Base-by-base conservation (phyloP, 306 rosid species). In the Cicer cuneatum region DNA sequence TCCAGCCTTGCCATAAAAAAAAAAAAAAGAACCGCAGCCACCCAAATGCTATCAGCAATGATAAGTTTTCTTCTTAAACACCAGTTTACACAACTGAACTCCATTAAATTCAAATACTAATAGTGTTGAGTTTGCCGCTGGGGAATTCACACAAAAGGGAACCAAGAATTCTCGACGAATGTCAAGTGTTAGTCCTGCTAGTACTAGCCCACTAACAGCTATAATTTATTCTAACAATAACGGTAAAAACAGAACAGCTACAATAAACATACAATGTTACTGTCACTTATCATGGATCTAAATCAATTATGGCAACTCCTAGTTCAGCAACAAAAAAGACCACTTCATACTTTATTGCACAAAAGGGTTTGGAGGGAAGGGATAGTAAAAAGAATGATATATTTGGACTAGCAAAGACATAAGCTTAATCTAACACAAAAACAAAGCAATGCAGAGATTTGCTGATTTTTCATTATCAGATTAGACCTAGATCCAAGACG, bases 371-470 rank as follows among this genome's bases (percentile, higher is more conserved):
- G 68, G 21, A 2, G 13, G 52, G 14, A 59, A 60, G 66, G 7
- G 14, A 48, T 66, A 10, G 15, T 21, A 45, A 65, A 40, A 72
- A 39, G 54, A 66, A 37, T 37, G 15, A 39, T 51, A 66, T 1
- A 58, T 57, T 64, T 66, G 49, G 16, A 33, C 67, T 8, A 42
- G 45, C 40, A 51, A 8, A 18, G 6, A 71, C 43, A 24, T 12
- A 24, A 41, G 33, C 48, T 21, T 70, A 29, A 49, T 41, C 56
- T 24, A 78, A 29, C 70, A 70, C 47, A 69, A 15, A 56, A 77
- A 49, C 49, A 62, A 71, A 61, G 46, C 77, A 48, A 78, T 42
- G 49, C 54, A 70, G 43, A 51, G 66, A 61, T 48, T 56, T 10
- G 63, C 57, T 15, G 56, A 60, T 60, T 74, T 21, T 18, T 60